These are phyloP conservation scores for Phycomyces blakesleeanus DNA, from an alignment of 192 early-diverging fungal genomes.

Conservation along the genomic window DNA sequence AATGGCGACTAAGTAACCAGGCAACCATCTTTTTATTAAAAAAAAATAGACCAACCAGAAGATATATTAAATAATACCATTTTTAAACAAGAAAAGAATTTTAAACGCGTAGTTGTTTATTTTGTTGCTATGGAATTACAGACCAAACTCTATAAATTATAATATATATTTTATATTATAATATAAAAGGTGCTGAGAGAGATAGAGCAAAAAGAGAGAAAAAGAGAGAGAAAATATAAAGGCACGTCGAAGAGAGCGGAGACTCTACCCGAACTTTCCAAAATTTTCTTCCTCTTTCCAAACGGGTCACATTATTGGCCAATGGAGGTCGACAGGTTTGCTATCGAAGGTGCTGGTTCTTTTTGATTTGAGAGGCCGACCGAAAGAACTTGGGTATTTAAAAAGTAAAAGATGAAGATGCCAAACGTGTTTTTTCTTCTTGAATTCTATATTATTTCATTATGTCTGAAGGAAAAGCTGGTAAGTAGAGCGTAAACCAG, in stretches of 20 bases:
- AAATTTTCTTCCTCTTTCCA: slow-evolving; percentile 19
- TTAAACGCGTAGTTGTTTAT: no score
- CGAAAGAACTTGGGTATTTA: background rate
- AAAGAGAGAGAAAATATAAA: background rate
- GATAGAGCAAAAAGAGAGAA: no score
- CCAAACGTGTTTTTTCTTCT: slow-evolving; percentile 8
- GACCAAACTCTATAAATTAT: no score
- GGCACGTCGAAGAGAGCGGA: background rate
- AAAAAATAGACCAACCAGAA: no score
- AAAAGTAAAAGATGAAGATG: background rate
- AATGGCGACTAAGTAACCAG: no score
- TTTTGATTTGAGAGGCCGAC: background rate
- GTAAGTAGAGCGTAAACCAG: slow-evolving; percentile 18
- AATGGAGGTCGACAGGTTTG: background rate
- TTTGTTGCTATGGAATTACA: no score
- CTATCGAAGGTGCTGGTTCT: slow-evolving; percentile 8
- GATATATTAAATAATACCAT: no score
- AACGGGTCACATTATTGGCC: slow-evolving; percentile 16
- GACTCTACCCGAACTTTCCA: slow-evolving; percentile 9
- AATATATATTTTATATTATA: no score
- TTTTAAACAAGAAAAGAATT: no score
- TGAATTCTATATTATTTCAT: slow-evolving; percentile 7
- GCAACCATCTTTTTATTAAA: no score
- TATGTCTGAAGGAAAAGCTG: slow-evolving; percentile 32
- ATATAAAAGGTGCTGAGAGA: no score